Evolutionary conservation across 2,329 filamentous ascomycete species (phyloP).

Genomic region (Peltaster fructicola): DNA sequence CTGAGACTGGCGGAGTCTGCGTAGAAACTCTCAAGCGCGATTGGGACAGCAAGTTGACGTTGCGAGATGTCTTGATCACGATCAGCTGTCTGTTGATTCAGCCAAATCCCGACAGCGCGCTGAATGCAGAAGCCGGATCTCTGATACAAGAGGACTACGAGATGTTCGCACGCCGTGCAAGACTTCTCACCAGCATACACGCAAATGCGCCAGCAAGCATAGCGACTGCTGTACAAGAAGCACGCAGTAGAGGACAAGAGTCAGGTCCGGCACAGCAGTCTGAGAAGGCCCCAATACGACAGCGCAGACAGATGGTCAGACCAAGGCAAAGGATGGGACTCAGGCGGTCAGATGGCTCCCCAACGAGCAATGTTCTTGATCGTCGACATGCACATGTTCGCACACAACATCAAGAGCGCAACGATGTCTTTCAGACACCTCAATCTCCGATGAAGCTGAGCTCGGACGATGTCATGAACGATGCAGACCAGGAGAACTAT

Average conservation of each 20-base stretch:
- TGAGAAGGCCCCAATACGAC: conserved; percentile 2
- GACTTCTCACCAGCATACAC: conserved; percentile 45
- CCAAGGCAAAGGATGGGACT: conserved; percentile 6
- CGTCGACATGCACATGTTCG: conserved; percentile 11
- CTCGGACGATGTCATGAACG: conserved; percentile 17
- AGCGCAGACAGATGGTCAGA: conserved; percentile 3
- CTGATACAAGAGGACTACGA: conserved; percentile 42
- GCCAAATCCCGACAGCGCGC: conserved; percentile 45
- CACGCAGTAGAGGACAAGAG: conserved; percentile 32
- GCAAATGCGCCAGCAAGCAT: conserved; percentile 34
- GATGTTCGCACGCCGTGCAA: conserved; percentile 38
- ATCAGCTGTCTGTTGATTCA: conserved; percentile 46
- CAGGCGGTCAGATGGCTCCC: conserved; percentile 6
- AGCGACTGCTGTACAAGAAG: conserved; percentile 29
- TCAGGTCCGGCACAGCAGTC: conserved; percentile 7
- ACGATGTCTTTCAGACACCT: conserved; percentile 2
- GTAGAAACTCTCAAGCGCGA: conserved; percentile 48
- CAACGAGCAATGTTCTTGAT: conserved; percentile 7
- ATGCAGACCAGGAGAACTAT: conserved; percentile 33
- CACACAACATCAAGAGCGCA: conserved; percentile 7
- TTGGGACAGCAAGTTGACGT: conserved; percentile 39
- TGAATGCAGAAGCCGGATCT: conserved; percentile 43
- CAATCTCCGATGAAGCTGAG: conserved; percentile 2
- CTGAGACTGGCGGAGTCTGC: conserved; percentile 42
- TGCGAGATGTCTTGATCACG: conserved; percentile 41